Evolutionary conservation across 768 basidiomycete genomes (phyloP), one percentile per base, ranked within the genome.

Genomic region (Strobilomyces echinocephalus): DNA sequence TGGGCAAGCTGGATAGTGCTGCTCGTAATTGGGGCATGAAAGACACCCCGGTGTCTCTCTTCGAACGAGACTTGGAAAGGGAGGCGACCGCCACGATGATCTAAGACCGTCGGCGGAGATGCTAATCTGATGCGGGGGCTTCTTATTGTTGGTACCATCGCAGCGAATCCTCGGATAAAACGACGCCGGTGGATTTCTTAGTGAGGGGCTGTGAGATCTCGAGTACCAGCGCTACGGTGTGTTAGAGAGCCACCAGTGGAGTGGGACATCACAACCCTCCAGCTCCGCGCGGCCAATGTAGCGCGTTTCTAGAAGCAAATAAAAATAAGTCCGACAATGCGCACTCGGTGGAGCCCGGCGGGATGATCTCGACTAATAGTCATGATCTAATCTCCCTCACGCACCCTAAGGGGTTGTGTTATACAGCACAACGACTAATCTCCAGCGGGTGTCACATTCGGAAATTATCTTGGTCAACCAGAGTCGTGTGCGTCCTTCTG

Each of bases 61-160:
- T 46, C 16, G 50, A 33, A 40, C 36, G n/a, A n/a, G 5, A n/a
- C 10, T 35, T 21, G 31, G 15, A 15, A 21, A 41, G n/a, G 31
- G 24, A 12, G 35, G 12, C n/a, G 12, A 34, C 20, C 24, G 24
- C n/a, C 34, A 14, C 18, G 18, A 39, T 46, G 24, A 31, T 21
- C 33, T 31, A 46, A 42, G 12, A 24, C 14, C n/a, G n/a, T 33
- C 34, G 33, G 42, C 55, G 55, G 60, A 50, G 44, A 55, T 59
- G 28, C 20, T 18, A 43, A 46, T 55, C 15, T 31, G 30, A 50
- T 46, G 39, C 24, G 16, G 33, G 16, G 39, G 33, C 52, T 47
- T 62, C 60, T 52, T 21, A 21, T 6, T 38, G 21, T 49, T 35
- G 35, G 8, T 39, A 28, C 28, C 18, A 46, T 20, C 46, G 50